Percentiles rank a stretch among this genome's conserved stretches.
Conservation (phyloP, 305 asterid species). For the Solanum hybrid region DNA sequence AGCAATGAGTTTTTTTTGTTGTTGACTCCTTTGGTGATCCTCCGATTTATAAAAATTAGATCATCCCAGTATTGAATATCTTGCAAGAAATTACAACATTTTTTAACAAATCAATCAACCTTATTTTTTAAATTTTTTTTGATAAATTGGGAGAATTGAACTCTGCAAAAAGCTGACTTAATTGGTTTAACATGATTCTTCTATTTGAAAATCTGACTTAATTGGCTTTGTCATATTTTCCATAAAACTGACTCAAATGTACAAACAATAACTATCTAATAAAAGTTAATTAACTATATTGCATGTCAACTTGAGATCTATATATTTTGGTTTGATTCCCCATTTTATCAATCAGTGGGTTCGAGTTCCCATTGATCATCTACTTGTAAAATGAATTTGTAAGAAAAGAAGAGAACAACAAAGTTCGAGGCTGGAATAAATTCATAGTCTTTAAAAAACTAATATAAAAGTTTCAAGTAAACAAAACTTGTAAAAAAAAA, state of each 20-base stretch:
- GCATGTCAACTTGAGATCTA: neutral
- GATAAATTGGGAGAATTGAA: neutral
- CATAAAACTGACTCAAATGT: neutral
- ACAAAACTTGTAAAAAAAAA: neutral
- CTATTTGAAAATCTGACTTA: neutral
- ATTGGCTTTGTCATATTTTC: neutral
- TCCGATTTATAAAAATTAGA: neutral
- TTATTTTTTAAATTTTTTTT: too few relatives aligned
- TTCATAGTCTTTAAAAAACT: neutral
- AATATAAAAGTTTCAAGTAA: neutral
- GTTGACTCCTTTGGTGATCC: neutral
- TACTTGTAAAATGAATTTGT: neutral
- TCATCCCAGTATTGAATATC: neutral
- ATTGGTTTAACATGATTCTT: neutral
- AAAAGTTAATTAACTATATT: neutral
- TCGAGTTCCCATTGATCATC: neutral
- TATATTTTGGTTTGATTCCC: neutral
- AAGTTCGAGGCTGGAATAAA: neutral
- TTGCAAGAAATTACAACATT: neutral
- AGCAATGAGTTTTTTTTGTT: too few relatives aligned
- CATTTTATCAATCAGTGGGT: neutral
- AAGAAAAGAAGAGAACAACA: neutral
- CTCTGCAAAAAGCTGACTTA: neutral
- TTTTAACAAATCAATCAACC: neutral
- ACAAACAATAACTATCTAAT: neutral